Evolutionary conservation across 352 stramenopile species (phyloP), one percentile per base, ranked within the genome.

Genomic region (Phytopythium boreale): DNA sequence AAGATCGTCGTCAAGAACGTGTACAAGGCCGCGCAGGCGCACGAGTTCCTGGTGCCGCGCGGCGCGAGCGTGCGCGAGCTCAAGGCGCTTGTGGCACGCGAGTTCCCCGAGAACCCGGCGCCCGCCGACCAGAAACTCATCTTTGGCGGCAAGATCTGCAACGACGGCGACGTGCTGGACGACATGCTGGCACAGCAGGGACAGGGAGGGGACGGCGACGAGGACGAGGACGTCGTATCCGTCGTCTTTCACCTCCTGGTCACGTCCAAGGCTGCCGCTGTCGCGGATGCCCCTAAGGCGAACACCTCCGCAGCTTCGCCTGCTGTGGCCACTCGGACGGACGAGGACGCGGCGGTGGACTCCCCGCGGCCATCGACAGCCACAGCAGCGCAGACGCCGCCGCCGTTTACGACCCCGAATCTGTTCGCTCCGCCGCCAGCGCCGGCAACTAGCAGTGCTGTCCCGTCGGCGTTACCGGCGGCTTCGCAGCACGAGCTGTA

Each of bases 101-200:
- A 70, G 29, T 82, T 95, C 63, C 79, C 82, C 2, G 72, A 68
- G 1, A 31, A 70, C 10, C 84, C 87, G 15, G 27, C 68, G 29
- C 71, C 84, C 0, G 68, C 74, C 50, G 66, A 82, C 53, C 87
- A 95, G 70, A 91, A 92, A 51, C 77, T 95, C 63, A 95, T 95
- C 51, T 95, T 95, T 39, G 87, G 84, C 39, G 87, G 87, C 70
- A 93, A 95, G 74, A 89, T 95, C 64, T 95, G 87, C 73, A 65
- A 71, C 31, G 84, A 95, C 63, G 62, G 69, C 22, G 70, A 89
- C 57, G 64, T 65, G 55, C 72, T 95, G 31, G 64, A 62, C 15
- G 71, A 70, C 27, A 62, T 90, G 43, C 67, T 90, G 41, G 62
- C 64, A 36, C 66, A 79, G 57, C 76, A 88, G 61, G 71, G 66